Conservation (phyloP, 2,329 filamentous ascomycete species). For the Keithomyces neogunnii region DNA sequence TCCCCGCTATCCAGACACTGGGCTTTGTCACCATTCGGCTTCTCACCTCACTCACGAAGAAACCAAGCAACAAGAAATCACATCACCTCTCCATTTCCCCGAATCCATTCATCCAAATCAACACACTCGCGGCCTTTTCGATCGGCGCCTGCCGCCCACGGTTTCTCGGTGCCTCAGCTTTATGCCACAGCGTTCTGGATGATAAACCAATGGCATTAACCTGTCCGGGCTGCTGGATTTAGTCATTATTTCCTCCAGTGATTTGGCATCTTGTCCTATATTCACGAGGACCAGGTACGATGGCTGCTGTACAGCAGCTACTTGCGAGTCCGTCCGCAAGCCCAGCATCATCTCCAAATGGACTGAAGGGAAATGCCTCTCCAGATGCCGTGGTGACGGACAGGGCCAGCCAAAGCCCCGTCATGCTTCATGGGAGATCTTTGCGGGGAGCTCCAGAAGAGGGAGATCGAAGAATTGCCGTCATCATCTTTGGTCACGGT, state of each 20-base stretch:
- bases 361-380: conserved; percentile 14
- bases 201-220: neutral
- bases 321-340: conserved; percentile 24
- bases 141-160: too few species aligned
- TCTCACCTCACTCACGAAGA: too few species aligned
- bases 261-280: neutral
- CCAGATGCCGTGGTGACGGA: conserved; percentile 24
- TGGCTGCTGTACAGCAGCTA: conserved; percentile 32
- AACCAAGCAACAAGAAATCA: too few species aligned
- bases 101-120: too few species aligned
- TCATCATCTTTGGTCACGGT: conserved; percentile 60
- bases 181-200: neutral
- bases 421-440: conserved; percentile 27
- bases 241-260: neutral
- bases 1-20: too few species aligned
- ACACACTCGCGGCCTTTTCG: too few species aligned
- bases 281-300: conserved; percentile 8
- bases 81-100: too few species aligned
- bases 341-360: conserved; percentile 13
- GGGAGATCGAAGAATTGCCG: conserved; percentile 51
- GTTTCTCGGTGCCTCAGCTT: neutral
- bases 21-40: too few species aligned
- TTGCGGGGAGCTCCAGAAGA: conserved; percentile 37
- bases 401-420: conserved; percentile 24
- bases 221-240: neutral